A percentile compares a stretch with the other conserved stretches of the same genome.
phyloP scores from a whole-genome alignment of 2,329 filamentous ascomycete species.

The Neopestalotiopsis clavispora region DNA sequence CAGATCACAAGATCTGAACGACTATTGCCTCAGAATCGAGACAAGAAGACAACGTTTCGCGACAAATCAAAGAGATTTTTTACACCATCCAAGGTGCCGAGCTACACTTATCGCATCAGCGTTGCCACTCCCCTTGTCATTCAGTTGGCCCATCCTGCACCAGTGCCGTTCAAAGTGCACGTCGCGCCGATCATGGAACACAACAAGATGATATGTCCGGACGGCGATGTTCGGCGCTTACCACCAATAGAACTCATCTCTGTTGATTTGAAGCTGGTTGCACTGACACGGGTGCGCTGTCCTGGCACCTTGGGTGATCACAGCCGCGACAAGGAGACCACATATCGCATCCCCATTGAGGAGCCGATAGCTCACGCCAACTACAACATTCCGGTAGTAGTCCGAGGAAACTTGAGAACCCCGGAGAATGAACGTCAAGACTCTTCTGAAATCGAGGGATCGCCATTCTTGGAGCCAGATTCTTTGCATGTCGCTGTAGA shows the following conservation, averaged over 20 bases:
- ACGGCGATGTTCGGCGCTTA: slow-evolving; percentile 11
- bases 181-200: slow-evolving; percentile 8
- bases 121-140: slow-evolving; percentile 13
- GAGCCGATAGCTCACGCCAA: not conserved
- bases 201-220: slow-evolving; percentile 8
- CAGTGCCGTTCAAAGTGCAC: slow-evolving; percentile 15
- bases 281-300: slow-evolving; percentile 8
- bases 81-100: slow-evolving; percentile 16
- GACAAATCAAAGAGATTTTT: slow-evolving; percentile 18
- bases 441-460: not conserved
- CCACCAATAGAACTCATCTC: slow-evolving; percentile 13
- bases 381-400: slow-evolving; percentile 10
- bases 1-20: slow-evolving; percentile 8
- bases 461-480: not conserved
- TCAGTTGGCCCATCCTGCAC: slow-evolving; percentile 19
- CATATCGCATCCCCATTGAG: not conserved
- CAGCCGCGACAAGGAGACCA: not conserved
- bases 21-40: slow-evolving; percentile 10
- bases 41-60: slow-evolving; percentile 13
- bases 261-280: slow-evolving; percentile 2
- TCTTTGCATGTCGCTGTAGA: not conserved
- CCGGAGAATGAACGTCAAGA: not conserved
- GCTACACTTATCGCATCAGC: slow-evolving; percentile 12
- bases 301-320: slow-evolving; percentile 1
- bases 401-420: slow-evolving; percentile 13